Conservation (phyloP, 2,329 filamentous ascomycete species). For the Cordyceps fumosorosea region DNA sequence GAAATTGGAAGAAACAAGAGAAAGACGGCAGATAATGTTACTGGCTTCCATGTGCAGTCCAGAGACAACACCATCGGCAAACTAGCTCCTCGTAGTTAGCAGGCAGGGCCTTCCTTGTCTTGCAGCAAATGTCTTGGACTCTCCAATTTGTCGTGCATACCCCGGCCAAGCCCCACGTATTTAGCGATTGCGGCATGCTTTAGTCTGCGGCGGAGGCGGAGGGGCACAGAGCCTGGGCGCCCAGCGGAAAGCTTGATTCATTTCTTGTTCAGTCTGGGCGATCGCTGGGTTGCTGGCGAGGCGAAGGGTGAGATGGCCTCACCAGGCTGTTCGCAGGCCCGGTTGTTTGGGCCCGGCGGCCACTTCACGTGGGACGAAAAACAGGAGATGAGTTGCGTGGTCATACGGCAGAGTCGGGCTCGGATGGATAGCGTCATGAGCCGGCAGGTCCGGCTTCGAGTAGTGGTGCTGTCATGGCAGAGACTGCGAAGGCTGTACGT, state of each 20-base stretch:
- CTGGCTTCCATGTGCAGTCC: not conserved
- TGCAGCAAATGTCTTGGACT: not conserved
- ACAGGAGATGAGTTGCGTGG: not conserved
- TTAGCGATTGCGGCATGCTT: conserved; percentile 12
- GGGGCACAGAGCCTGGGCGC: conserved; percentile 15
- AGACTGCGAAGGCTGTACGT: not conserved
- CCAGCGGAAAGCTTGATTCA: conserved; percentile 17
- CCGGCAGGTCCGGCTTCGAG: not conserved
- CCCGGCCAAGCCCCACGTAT: conserved; percentile 10
- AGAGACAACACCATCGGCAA: not conserved
- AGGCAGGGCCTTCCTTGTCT: not conserved
- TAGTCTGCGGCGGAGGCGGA: conserved; percentile 11
- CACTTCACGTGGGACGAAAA: not conserved
- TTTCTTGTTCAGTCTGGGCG: conserved; percentile 12
- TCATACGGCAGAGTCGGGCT: not conserved
- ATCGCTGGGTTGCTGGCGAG: not conserved
- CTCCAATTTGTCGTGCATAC: conserved; percentile 1
- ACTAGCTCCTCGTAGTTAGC: not conserved
- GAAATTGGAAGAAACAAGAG: conserved; percentile 6
- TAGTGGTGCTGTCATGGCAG: not conserved
- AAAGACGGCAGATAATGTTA: not conserved
- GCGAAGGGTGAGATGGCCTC: not conserved
- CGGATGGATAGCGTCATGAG: not conserved
- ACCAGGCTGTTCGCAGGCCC: not conserved
- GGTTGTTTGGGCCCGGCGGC: not conserved